Evolutionary conservation across 2,329 filamentous ascomycete genomes (phyloP).

Genomic region (Aspergillus sp.): DNA sequence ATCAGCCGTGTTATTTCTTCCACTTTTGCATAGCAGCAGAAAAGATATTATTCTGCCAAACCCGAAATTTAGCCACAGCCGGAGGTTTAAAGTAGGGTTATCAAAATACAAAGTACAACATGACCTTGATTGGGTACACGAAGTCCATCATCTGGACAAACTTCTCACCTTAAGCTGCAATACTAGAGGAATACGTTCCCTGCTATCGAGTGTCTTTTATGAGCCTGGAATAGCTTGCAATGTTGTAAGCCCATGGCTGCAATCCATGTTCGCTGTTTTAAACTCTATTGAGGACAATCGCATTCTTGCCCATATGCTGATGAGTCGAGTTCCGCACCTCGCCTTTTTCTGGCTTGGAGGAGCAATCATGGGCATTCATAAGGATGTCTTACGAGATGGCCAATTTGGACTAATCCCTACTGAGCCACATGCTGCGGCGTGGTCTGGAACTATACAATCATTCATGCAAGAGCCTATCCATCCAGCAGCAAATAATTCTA

Average conservation of each 20-base stretch:
- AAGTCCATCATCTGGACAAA: slow-evolving; percentile 1
- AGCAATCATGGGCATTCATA: neutral
- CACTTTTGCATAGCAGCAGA: neutral
- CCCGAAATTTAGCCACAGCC: neutral
- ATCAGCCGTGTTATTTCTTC: slow-evolving; percentile 8
- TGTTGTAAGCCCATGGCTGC: slow-evolving; percentile 7
- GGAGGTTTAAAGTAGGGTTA: neutral
- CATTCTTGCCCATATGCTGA: slow-evolving; percentile 7
- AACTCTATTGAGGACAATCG: neutral
- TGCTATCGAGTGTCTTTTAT: slow-evolving; percentile 6
- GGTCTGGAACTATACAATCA: slow-evolving; percentile 5
- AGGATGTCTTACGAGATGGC: neutral
- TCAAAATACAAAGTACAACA: neutral
- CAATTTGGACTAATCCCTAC: slow-evolving; percentile 2
- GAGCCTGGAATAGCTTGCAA: slow-evolving; percentile 7
- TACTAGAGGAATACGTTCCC: neutral
- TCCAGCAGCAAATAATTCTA: slow-evolving; percentile 2
- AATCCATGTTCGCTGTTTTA: slow-evolving; percentile 4
- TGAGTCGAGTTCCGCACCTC: slow-evolving; percentile 6
- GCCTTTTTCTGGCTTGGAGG: slow-evolving; percentile 8
- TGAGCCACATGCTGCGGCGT: slow-evolving; percentile 1
- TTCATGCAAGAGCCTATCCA: slow-evolving; percentile 8
- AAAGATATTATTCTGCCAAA: neutral
- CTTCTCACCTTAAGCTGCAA: slow-evolving; percentile 10
- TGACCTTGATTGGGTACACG: neutral